Base-by-base conservation (phyloP, 1,284 basidiomycete genomes). In the Ustilago crameri region DNA sequence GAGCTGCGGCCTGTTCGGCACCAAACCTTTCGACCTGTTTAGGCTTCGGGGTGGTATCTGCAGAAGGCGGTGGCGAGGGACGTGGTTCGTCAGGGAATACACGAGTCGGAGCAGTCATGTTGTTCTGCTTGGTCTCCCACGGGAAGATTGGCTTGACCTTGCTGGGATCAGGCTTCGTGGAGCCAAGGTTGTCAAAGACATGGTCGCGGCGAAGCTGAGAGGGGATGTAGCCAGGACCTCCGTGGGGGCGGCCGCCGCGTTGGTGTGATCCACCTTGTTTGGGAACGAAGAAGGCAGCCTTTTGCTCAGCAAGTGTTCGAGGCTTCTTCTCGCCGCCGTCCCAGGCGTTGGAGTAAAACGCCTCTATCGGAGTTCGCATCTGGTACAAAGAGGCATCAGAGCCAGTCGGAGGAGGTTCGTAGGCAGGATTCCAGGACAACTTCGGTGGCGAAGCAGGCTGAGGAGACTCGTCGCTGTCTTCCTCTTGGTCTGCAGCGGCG, bases 101-200 rank as follows among this genome's bases (percentile, higher is more conserved):
- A 17, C 77, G 66, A 7, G 59, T 57, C 0, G 76, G 55, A 32
- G 55, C 53, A 24, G 26, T 43, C 5, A 37, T 26, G 1, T 45
- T n/a, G 0, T 51, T n/a, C 27, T 87, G 87, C 34, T 77, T 60
- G 56, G 88, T 87, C 82, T 98, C 95, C 95, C 95, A 98, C 9
- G 95, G 94, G 82, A 98, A 97, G n/a, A 96, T 86, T 23, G 87
- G 85, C 71, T 90, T 90, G 26, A 95, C 88, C 75, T 91, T 91
- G 26, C 84, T 85, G 17, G 86, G 87, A 80, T 95, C 90, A 1
- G 94, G 93, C 55, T 86, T 87, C 0, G 76, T 61, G 17, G 76
- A 73, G 9, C 84, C 83, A 2, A 85, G 84, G 17, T 84, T 81
- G 49, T 81, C 83, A 70, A 87, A 87, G 20, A 85, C 26, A 88